Evolutionary conservation across 805 yeast genomes (phyloP).

Genomic region (Tetrapisispora pingtungensis): DNA sequence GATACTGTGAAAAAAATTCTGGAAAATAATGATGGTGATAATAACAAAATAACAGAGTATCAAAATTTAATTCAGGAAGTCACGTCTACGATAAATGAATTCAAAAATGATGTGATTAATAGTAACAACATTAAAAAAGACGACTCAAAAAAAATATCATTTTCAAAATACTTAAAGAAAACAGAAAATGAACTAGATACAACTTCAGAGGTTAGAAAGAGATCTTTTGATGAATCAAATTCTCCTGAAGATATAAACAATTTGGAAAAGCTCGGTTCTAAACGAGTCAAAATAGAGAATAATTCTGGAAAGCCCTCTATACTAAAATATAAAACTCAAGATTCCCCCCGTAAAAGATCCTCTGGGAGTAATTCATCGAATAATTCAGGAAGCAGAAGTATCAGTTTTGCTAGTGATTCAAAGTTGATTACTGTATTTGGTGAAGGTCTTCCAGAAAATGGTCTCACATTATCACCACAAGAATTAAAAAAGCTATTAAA

Average conservation of each 20-base stretch:
- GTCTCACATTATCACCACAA: slow-evolving; percentile 21
- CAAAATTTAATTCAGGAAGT: too few relatives aligned
- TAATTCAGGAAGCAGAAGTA: slow-evolving; percentile 1
- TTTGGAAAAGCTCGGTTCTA: neutral
- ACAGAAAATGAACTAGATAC: slow-evolving; percentile 14
- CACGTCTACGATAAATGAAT: too few relatives aligned
- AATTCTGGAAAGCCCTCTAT: slow-evolving; percentile 14
- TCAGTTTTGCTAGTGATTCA: slow-evolving; percentile 22
- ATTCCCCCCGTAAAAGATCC: neutral
- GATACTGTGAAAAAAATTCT: neutral
- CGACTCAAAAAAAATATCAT: slow-evolving; percentile 28
- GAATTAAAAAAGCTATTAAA: slow-evolving; percentile 24
- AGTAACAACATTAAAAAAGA: neutral
- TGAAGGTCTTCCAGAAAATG: slow-evolving; percentile 25
- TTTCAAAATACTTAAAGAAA: slow-evolving; percentile 26
- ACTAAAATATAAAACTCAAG: slow-evolving; percentile 10
- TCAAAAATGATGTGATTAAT: too few relatives aligned
- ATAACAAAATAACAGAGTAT: too few relatives aligned
- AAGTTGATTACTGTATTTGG: slow-evolving; percentile 25
- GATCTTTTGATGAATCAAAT: slow-evolving; percentile 3
- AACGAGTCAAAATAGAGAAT: slow-evolving; percentile 1
- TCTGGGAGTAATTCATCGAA: slow-evolving; percentile 6
- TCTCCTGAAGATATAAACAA: neutral
- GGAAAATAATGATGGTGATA: too few relatives aligned
- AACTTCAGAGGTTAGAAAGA: slow-evolving; percentile 11